Evolutionary conservation across 768 basidiomycete species (phyloP).

Genomic region (Psilocybe subaeruginosa): DNA sequence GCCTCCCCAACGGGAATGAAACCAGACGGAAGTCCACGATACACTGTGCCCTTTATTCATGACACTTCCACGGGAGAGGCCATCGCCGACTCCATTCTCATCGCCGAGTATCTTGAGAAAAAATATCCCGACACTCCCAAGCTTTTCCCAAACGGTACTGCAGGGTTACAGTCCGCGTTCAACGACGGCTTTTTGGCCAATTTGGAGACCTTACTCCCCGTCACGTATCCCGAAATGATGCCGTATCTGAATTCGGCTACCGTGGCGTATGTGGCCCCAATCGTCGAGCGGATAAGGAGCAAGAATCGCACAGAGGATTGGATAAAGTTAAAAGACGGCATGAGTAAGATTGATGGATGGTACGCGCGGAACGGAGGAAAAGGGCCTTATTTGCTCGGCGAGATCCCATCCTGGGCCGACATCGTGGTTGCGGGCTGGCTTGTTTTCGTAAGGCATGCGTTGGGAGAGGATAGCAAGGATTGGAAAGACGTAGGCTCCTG

Average conservation of each 20-base stretch:
- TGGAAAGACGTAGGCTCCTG: constrained; percentile 33
- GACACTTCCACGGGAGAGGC: constrained; percentile 42
- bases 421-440: constrained; percentile 22
- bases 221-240: background rate
- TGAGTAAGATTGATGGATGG: background rate
- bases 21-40: constrained; percentile 33
- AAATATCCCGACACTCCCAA: constrained; percentile 46
- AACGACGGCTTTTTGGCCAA: background rate
- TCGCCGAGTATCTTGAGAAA: constrained; percentile 54
- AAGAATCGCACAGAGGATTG: background rate
- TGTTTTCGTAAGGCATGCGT: constrained; percentile 23
- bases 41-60: constrained; percentile 54
- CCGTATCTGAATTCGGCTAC: background rate
- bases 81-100: constrained; percentile 45
- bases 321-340: background rate
- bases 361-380: background rate
- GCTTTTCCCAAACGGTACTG: constrained; percentile 32
- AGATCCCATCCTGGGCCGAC: constrained; percentile 36
- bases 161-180: constrained; percentile 19
- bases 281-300: background rate
- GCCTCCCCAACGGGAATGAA: constrained; percentile 22
- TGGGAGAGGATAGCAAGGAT: constrained; percentile 33
- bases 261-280: background rate
- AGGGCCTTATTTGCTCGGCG: background rate
- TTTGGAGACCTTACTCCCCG: background rate